Evolutionary conservation across 140 eudicot genomes (phyloP).

Genomic region (Oenanthe javanica): DNA sequence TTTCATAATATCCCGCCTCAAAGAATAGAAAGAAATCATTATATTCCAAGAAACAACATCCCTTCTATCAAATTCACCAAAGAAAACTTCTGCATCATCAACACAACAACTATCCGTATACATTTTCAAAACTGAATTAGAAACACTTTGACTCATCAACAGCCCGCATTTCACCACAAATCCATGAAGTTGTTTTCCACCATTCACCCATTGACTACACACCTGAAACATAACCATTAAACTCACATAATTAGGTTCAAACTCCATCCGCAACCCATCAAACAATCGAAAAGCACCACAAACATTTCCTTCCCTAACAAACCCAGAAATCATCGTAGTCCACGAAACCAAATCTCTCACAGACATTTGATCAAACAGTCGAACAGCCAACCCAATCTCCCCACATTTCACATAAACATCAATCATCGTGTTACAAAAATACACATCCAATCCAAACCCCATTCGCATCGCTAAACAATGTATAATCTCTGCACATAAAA

Average conservation of each 20-base stretch:
- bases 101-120: slow-evolving; percentile 18
- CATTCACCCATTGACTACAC: slow-evolving; percentile 14
- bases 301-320: slow-evolving; percentile 19
- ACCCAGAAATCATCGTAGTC: slow-evolving; percentile 37
- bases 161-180: slow-evolving; percentile 30
- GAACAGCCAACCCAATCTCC: slow-evolving; percentile 13
- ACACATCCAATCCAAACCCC: slow-evolving; percentile 40
- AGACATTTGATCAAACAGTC: slow-evolving; percentile 38
- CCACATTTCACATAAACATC: slow-evolving; percentile 28
- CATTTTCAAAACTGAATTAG: slow-evolving; percentile 34
- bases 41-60: slow-evolving; percentile 48
- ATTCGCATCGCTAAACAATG: slow-evolving; percentile 32
- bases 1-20: slow-evolving; percentile 5
- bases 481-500: slow-evolving; percentile 13
- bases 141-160: slow-evolving; percentile 18
- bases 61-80: slow-evolving; percentile 21
- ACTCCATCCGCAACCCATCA: slow-evolving; percentile 24
- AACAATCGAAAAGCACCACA: slow-evolving; percentile 27
- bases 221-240: slow-evolving; percentile 31
- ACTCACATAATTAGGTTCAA: slow-evolving; percentile 36
- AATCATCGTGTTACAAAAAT: slow-evolving; percentile 39
- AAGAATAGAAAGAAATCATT: slow-evolving; percentile 26
- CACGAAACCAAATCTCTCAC: slow-evolving; percentile 42
- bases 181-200: slow-evolving; percentile 36
- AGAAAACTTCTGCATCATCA: slow-evolving; percentile 24